Conservation (phyloP, 2,329 filamentous ascomycete species). For the Alternaria incomplexa region DNA sequence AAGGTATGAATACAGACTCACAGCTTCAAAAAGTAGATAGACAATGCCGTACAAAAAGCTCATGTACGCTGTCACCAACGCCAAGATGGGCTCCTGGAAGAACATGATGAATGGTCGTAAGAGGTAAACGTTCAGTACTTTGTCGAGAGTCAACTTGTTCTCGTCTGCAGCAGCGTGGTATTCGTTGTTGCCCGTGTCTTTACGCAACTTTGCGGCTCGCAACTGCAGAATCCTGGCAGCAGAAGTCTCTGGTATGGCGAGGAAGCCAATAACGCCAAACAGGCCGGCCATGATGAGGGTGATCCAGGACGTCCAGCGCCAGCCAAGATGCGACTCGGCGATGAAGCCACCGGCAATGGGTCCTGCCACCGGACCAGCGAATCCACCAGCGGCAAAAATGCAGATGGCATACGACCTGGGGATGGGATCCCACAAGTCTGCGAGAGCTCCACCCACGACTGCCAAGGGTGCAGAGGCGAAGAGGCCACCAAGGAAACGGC, state of each 20-base stretch:
- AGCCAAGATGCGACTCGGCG: conserved; percentile 40
- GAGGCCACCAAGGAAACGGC: conserved; percentile 60
- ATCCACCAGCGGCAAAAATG: conserved; percentile 44
- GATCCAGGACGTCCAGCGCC: conserved; percentile 49
- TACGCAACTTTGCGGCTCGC: conserved; percentile 38
- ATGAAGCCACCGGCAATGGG: conserved; percentile 55
- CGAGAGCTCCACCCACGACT: conserved; percentile 43
- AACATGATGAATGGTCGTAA: conserved; percentile 71
- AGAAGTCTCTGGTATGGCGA: conserved; percentile 41
- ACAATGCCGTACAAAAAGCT: conserved; percentile 72
- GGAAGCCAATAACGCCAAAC: conserved; percentile 28
- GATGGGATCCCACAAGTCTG: conserved; percentile 46
- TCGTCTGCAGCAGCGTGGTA: conserved; percentile 52
- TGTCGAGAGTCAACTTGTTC: conserved; percentile 67
- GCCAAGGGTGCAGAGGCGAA: conserved; percentile 54
- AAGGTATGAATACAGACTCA: conserved; percentile 11
- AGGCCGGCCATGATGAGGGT: conserved; percentile 44
- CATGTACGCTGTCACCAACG: conserved; percentile 68
- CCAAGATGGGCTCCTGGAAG: conserved; percentile 44
- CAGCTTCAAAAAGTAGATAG: conserved; percentile 56
- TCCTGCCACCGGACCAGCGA: conserved; percentile 51
- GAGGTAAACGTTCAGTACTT: conserved; percentile 70
- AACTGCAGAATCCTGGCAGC: conserved; percentile 38
- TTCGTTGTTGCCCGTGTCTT: conserved; percentile 43
- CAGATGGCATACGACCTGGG: conserved; percentile 46